Evolutionary conservation across 306 rosid species (phyloP).

Genomic region (Lathyrus oleraceus): DNA sequence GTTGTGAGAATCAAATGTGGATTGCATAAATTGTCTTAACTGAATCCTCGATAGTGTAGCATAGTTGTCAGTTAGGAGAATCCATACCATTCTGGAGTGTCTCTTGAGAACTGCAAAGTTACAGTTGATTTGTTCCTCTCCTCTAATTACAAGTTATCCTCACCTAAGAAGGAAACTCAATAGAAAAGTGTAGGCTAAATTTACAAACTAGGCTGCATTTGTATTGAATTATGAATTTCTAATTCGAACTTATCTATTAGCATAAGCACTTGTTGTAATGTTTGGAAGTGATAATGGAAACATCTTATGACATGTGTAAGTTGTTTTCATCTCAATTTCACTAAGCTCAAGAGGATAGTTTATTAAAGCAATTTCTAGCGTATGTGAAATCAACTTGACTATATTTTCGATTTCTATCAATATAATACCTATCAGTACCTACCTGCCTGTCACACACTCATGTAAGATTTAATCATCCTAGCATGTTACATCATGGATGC

Average conservation of each 20-base stretch:
- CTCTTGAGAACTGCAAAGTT: background rate
- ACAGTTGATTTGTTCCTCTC: background rate
- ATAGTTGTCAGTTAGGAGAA: background rate
- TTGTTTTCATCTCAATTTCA: background rate
- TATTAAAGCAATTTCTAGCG: background rate
- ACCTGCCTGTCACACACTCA: too few relatives aligned
- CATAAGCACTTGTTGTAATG: background rate
- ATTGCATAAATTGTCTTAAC: background rate
- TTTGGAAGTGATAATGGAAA: background rate
- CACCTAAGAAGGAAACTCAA: background rate
- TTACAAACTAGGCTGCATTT: background rate
- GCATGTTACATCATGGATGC: too few relatives aligned
- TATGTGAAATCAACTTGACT: background rate
- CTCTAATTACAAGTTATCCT: conserved; percentile 4
- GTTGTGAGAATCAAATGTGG: background rate
- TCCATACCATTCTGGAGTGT: background rate
- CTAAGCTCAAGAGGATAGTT: background rate
- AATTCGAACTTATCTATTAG: background rate
- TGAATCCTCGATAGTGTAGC: background rate
- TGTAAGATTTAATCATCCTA: too few relatives aligned
- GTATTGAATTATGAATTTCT: background rate
- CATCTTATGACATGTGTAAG: background rate
- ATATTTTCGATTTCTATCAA: background rate
- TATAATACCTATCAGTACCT: too few relatives aligned
- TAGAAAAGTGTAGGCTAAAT: background rate